A percentile compares a stretch with the other conserved stretches of the same genome.
phyloP scores from a whole-genome alignment of 1,139 yeast genomes.

The Hemisphaericaspora lyxosophila region DNA sequence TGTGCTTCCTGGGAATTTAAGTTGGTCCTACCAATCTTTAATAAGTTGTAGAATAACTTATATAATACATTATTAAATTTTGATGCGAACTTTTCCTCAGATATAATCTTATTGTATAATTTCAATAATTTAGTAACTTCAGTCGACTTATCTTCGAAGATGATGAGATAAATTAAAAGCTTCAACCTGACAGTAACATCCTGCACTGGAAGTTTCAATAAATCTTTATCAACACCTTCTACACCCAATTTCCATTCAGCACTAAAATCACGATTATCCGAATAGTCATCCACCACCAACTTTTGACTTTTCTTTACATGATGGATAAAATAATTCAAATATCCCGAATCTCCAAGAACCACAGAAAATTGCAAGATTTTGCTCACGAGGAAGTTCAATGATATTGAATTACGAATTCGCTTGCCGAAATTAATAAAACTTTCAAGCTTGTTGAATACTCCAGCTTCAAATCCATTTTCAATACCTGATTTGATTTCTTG shows the following conservation, averaged over 20 bases:
- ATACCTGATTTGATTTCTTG: constrained; percentile 51
- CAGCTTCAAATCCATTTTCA: constrained; percentile 50
- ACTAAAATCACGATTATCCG: constrained; percentile 51
- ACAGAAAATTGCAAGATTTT: constrained; percentile 38
- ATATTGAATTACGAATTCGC: constrained; percentile 39
- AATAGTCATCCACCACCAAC: constrained; percentile 14
- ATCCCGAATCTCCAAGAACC: constrained; percentile 35
- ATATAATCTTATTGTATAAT: constrained; percentile 26
- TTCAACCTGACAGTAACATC: constrained; percentile 18
- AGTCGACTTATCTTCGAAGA: constrained; percentile 18
- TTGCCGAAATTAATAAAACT: constrained; percentile 57
- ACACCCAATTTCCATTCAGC: constrained; percentile 50
- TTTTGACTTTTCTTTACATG: constrained; percentile 14
- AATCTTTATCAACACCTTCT: constrained; percentile 12
- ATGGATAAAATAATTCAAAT: constrained; percentile 26
- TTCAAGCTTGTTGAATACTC: constrained; percentile 59
- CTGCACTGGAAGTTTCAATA: constrained; percentile 14
- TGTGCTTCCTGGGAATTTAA: constrained; percentile 26
- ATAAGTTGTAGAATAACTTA: constrained; percentile 26
- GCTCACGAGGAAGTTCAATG: constrained; percentile 33
- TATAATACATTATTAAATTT: constrained; percentile 24
- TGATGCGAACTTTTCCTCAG: constrained; percentile 16
- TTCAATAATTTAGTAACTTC: constrained; percentile 19
- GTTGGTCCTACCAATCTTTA: constrained; percentile 24
- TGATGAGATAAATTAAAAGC: constrained; percentile 27